phyloP scores from a whole-genome alignment of 306 rosid genomes.

The Herpetospermum pedunculosum region DNA sequence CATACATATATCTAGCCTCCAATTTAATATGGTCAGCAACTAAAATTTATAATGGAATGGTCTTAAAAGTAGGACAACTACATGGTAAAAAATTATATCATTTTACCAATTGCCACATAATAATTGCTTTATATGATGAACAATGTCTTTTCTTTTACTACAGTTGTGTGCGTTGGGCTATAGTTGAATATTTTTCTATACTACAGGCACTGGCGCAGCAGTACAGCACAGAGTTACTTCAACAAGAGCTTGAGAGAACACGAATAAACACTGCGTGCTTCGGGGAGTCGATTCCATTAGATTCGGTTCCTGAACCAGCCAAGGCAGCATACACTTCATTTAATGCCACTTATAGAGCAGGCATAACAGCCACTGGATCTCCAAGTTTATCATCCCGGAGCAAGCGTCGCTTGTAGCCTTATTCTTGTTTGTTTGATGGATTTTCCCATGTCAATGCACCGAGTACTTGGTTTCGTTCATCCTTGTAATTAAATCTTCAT shows the following conservation, averaged over 20 bases:
- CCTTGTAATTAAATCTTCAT: constrained; percentile 5
- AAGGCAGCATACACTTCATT: constrained; percentile 60
- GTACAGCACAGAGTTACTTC: constrained; percentile 76
- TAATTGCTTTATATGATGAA: neutral
- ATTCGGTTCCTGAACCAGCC: constrained; percentile 59
- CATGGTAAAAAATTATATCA: neutral
- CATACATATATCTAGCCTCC: no score
- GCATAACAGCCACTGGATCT: constrained; percentile 42
- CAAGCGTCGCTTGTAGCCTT: constrained; percentile 38
- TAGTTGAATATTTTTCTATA: constrained; percentile 11
- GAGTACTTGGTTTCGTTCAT: neutral
- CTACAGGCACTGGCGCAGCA: constrained; percentile 87
- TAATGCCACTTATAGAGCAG: constrained; percentile 53
- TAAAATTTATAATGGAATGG: neutral
- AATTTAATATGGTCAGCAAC: no score
- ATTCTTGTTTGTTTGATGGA: constrained; percentile 24
- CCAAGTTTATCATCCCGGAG: constrained; percentile 53
- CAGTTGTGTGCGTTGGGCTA: neutral
- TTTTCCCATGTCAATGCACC: neutral
- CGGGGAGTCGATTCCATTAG: constrained; percentile 63
- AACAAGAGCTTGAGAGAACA: constrained; percentile 84
- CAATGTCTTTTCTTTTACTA: neutral
- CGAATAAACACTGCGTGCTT: constrained; percentile 96
- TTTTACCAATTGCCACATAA: neutral
- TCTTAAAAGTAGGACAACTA: neutral